Base-by-base conservation (phyloP, 768 basidiomycete genomes). In the Amanita rubescens region DNA sequence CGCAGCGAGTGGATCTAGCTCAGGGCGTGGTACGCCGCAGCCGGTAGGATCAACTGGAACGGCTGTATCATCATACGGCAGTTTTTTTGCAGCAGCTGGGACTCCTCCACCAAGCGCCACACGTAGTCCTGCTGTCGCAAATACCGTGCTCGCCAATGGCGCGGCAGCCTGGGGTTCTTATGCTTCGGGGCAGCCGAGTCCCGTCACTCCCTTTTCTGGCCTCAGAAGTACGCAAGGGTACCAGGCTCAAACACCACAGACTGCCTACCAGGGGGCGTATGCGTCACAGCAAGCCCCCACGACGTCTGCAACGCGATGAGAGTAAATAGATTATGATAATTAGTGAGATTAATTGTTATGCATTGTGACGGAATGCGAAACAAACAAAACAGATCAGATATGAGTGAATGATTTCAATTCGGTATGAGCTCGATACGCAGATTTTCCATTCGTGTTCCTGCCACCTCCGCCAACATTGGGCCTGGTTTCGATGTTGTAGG, bases 401-500 rank as follows among this genome's bases (percentile, higher is more conserved):
- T n/a, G 24, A 51, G 49, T 43, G 32, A 52, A 17, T 45, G 34
- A 39, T 14, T 5, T 50, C 24, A 30, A 33, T n/a, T 17, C 8
- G 32, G 7, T 38, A 51, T 51, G 51, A 17, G 19, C 20, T 47
- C 62, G 39, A 51, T 54, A 11, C 67, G 72, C 32, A 66, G 59
- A 11, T 80, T 93, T 70, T 76, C 73, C 34, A 91, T 99, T 68
- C 80, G 77, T 58, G 87, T 98, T 49, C 95, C 95, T 9, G 93
- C 93, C n/a, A 97, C 95, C 2, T 94, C 94, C 58, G 95, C 95
- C 59, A 99, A 99, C 74, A 94, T 99, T 64, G 95, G 95, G 2
- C 95, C 95, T 37, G 95, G 95, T 22, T 99, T 99, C 70, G 96
- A 99, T 68, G 96, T 98, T 58, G 93, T 97, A 59, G 96, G 96